These are phyloP conservation scores for Pyronema domesticum DNA, from an alignment of 495 filamentous ascomycete species.

Conservation along the genomic window DNA sequence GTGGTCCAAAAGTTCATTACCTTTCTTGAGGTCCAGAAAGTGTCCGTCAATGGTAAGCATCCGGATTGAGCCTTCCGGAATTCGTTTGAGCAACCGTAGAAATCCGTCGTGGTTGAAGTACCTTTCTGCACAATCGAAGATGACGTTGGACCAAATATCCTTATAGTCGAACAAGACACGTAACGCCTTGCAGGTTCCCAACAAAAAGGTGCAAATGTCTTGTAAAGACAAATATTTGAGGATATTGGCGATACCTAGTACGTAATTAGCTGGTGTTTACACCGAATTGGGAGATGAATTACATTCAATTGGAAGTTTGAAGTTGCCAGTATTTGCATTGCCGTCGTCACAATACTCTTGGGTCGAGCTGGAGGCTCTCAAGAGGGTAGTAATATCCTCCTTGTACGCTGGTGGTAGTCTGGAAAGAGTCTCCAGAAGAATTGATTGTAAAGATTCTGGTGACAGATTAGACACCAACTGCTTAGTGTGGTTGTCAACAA, in stretches of 20 bases:
- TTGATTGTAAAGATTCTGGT: no score
- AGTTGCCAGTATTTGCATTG: not conserved
- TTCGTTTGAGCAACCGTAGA: constrained; percentile 10
- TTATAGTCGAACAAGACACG: not conserved
- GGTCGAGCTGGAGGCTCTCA: no score
- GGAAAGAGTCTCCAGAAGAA: no score
- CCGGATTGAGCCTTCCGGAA: constrained; percentile 16
- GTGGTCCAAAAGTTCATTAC: constrained; percentile 9
- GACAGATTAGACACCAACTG: no score
- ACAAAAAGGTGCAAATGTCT: not conserved
- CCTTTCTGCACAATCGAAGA: not conserved
- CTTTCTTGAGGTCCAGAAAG: not conserved
- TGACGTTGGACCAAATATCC: not conserved
- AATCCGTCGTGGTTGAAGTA: constrained; percentile 10
- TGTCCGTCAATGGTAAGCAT: constrained; percentile 11
- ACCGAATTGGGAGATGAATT: not conserved
- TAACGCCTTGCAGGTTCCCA: not conserved
- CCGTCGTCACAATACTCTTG: no score
- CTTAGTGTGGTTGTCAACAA: no score
- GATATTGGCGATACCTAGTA: not conserved
- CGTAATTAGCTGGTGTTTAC: not conserved
- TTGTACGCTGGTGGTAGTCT: no score
- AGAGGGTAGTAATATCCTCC: no score
- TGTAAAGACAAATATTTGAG: not conserved
- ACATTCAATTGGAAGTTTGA: not conserved